Percentiles rank a stretch among this genome's conserved stretches.
These are phyloP conservation scores for Musa schizocarpa DNA, from an alignment of 176 grass and related monocot genomes.

Conservation along the genomic window DNA sequence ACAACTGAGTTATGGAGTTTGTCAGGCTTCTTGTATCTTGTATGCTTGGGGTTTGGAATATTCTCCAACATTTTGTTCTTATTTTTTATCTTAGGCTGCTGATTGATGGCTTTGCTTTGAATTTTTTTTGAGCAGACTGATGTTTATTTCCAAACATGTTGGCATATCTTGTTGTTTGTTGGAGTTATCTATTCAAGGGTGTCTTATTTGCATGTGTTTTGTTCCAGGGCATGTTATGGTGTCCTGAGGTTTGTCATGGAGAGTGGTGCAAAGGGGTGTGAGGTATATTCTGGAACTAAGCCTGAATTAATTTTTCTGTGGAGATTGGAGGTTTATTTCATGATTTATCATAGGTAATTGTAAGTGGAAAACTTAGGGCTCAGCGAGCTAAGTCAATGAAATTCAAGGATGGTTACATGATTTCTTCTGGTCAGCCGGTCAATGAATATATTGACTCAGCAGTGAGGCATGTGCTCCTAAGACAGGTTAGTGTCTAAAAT, in stretches of 20 bases:
- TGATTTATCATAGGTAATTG: background rate
- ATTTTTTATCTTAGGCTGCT: no score
- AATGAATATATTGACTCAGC: constrained; percentile 1
- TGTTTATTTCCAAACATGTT: no score
- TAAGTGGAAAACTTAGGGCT: constrained; percentile 4
- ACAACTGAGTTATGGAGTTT: constrained; percentile 22
- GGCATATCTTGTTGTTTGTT: no score
- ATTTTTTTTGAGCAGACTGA: no score
- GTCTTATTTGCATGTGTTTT: background rate
- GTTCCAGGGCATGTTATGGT: background rate
- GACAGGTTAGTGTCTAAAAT: background rate
- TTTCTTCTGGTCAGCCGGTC: constrained; percentile 5
- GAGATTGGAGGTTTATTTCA: background rate
- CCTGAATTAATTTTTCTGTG: background rate
- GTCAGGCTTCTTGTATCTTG: constrained; percentile 31
- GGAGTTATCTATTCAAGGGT: background rate
- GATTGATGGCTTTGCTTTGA: no score
- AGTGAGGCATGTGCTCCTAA: background rate
- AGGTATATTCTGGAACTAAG: background rate
- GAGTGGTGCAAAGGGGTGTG: background rate
- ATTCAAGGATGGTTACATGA: constrained; percentile 4
- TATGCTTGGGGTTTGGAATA: constrained; percentile 43
- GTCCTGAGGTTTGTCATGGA: constrained; percentile 7
- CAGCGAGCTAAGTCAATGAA: background rate
- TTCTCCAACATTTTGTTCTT: constrained; percentile 22